These are phyloP conservation scores for Phytophthora macrochlamydospora DNA, from an alignment of 352 stramenopile species.

Conservation along the genomic window DNA sequence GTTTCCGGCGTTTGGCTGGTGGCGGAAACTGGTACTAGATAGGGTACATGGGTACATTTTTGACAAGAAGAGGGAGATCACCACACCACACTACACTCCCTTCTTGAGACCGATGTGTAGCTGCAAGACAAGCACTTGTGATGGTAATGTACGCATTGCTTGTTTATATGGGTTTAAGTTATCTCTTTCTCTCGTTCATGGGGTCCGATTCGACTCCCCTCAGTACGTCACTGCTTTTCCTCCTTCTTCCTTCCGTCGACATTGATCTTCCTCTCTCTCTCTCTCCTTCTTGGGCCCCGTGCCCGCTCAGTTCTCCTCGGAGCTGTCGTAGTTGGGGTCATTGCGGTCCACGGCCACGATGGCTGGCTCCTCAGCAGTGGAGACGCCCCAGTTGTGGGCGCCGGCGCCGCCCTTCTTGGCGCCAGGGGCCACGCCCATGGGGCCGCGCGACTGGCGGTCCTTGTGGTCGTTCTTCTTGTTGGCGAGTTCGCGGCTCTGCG, in stretches of 20 bases:
- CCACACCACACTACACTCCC: too few relatives aligned
- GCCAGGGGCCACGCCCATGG: slow-evolving; percentile 42
- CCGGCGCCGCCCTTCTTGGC: slow-evolving; percentile 85
- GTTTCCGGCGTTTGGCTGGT: slow-evolving; percentile 1
- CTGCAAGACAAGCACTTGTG: not conserved
- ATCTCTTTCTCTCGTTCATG: slow-evolving; percentile 5
- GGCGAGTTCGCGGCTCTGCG: slow-evolving; percentile 73
- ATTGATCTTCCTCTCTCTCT: slow-evolving; percentile 1
- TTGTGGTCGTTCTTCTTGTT: slow-evolving; percentile 90
- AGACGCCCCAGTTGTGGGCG: slow-evolving; percentile 81
- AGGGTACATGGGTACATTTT: too few relatives aligned
- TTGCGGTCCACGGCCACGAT: slow-evolving; percentile 63
- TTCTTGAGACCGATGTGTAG: too few relatives aligned
- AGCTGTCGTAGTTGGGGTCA: slow-evolving; percentile 82
- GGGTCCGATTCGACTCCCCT: not conserved
- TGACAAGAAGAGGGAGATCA: too few relatives aligned
- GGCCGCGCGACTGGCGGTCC: slow-evolving; percentile 80
- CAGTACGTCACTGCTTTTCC: slow-evolving; percentile 1
- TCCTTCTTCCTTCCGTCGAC: not conserved
- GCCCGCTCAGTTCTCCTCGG: slow-evolving; percentile 36
- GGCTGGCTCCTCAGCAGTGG: slow-evolving; percentile 41
- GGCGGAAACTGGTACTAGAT: slow-evolving; percentile 2
- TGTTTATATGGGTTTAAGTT: slow-evolving; percentile 39
- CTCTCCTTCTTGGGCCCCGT: not conserved
- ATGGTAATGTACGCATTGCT: slow-evolving; percentile 9